Percentiles rank a stretch among this genome's conserved stretches.
Conservation (phyloP, 2,329 filamentous ascomycete species). For the Tolypocladium sp. region DNA sequence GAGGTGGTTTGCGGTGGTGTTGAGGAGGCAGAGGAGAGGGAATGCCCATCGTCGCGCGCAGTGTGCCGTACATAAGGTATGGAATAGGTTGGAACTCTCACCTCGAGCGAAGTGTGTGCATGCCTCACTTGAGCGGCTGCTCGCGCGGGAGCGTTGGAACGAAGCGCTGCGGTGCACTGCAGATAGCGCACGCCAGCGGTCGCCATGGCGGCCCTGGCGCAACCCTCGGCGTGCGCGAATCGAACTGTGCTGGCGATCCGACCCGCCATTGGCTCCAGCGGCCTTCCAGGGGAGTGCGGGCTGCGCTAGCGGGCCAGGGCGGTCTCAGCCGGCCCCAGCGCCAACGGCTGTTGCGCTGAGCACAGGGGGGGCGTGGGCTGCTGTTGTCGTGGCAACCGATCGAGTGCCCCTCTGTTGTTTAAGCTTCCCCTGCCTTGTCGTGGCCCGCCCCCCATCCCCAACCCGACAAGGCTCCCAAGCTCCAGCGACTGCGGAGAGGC, state of each 20-base stretch:
- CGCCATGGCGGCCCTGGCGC: conserved; percentile 6
- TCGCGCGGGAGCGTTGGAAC: conserved; percentile 1
- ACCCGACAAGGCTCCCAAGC: background rate
- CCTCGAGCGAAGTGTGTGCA: too few species aligned
- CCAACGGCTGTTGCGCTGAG: background rate
- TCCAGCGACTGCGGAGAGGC: background rate
- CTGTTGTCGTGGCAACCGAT: conserved; percentile 8
- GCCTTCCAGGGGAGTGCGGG: background rate
- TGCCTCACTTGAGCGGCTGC: background rate
- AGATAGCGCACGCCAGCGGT: conserved; percentile 2
- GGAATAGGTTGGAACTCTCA: background rate
- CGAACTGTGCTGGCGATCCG: background rate
- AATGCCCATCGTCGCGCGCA: background rate
- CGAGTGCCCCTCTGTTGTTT: conserved; percentile 10
- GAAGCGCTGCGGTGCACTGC: background rate
- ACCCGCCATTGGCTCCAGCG: background rate
- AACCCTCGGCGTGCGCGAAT: background rate
- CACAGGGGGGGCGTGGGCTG: background rate
- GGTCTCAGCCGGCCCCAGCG: background rate
- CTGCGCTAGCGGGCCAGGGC: background rate
- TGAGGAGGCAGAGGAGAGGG: conserved; percentile 2
- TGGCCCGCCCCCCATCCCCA: background rate
- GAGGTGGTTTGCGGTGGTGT: conserved; percentile 8
- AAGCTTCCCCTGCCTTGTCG: background rate
- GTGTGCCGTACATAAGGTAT: background rate